Percentiles rank a stretch among this genome's conserved stretches.
Conservation (phyloP, 495 filamentous ascomycete species). For the Xylaria acuta region DNA sequence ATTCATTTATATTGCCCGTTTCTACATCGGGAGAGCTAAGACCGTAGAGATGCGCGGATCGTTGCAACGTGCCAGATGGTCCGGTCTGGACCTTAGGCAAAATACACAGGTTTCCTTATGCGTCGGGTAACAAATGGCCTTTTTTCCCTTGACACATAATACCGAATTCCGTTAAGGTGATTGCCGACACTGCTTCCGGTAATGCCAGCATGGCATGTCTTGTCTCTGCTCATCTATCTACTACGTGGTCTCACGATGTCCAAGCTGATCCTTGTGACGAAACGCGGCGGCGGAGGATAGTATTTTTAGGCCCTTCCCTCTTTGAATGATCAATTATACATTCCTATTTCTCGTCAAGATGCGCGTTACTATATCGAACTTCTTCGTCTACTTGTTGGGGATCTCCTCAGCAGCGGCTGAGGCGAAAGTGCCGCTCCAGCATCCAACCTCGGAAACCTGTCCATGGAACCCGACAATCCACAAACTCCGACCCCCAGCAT, state of each 20-base stretch:
- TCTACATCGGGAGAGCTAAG: neutral
- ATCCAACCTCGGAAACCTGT: neutral
- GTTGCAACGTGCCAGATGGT: neutral
- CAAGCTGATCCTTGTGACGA: neutral
- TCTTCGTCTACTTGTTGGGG: neutral
- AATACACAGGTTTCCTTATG: neutral
- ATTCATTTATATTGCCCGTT: neutral
- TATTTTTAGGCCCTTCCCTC: neutral
- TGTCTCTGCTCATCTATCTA: neutral
- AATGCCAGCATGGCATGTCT: neutral
- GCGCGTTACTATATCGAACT: neutral
- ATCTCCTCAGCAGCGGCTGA: neutral
- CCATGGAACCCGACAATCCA: slow-evolving; percentile 20
- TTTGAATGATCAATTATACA: neutral
- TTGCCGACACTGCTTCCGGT: neutral
- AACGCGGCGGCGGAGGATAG: neutral
- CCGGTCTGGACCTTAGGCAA: slow-evolving; percentile 19
- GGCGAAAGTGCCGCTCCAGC: slow-evolving; percentile 4
- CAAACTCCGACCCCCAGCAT: slow-evolving; percentile 9
- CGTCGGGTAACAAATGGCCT: slow-evolving; percentile 2
- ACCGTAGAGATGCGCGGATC: neutral
- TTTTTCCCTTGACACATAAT: neutral
- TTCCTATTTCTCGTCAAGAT: neutral
- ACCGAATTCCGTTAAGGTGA: neutral
- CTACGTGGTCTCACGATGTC: neutral